phyloP scores from a whole-genome alignment of 305 asterid genomes.

The Fraxinus nigra region DNA sequence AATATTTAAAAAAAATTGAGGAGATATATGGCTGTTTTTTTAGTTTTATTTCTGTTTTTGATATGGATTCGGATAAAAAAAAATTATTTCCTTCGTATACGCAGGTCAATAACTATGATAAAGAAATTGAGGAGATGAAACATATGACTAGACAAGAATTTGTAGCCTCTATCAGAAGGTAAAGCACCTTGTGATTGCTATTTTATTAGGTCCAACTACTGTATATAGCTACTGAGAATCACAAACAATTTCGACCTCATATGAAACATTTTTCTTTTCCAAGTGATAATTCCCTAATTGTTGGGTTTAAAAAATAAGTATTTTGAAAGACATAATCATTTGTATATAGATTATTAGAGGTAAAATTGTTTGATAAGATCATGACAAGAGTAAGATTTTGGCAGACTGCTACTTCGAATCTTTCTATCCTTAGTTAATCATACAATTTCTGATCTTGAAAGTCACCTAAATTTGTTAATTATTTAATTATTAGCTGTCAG shows the following conservation, averaged over 20 bases:
- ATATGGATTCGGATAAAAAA: not conserved
- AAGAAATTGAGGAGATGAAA: constrained; percentile 89
- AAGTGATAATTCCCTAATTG: not conserved
- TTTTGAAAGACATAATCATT: not conserved
- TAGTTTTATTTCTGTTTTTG: not conserved
- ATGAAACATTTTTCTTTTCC: not conserved
- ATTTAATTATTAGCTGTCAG: constrained; percentile 9
- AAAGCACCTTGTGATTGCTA: not conserved
- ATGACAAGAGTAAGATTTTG: constrained; percentile 28
- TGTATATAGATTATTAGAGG: not conserved
- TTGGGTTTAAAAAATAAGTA: not conserved
- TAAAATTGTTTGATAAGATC: not conserved
- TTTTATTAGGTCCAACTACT: not conserved
- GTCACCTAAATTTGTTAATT: not conserved
- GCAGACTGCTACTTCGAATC: constrained; percentile 16
- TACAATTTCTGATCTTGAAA: not conserved
- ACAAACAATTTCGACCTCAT: not conserved
- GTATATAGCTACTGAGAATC: not conserved
- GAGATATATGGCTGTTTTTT: not conserved
- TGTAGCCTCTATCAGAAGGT: constrained; percentile 93
- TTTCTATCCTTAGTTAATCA: not conserved
- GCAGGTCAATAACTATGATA: constrained; percentile 84
- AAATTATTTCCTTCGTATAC: not conserved
- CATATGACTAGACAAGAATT: constrained; percentile 94
- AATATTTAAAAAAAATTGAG: not conserved